Evolutionary conservation across 2,329 filamentous ascomycete genomes (phyloP).

Genomic region (Akanthomyces uredinophilus): DNA sequence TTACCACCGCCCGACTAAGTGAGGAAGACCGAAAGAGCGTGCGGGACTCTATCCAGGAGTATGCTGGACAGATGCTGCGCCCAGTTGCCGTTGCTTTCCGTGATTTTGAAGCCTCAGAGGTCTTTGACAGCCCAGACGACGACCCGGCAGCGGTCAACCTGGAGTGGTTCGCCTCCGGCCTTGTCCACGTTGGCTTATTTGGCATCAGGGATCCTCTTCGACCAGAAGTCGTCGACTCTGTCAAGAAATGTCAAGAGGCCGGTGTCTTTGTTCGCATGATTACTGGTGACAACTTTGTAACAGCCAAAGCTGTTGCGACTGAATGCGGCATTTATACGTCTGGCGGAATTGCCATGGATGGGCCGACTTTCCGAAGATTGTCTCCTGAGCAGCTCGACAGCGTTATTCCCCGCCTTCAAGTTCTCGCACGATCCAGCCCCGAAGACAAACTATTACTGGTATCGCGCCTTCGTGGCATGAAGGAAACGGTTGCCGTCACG

Average conservation of each 20-base stretch:
- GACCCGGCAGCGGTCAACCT: constrained; percentile 31
- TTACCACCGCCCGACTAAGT: constrained; percentile 25
- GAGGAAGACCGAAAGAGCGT: constrained; percentile 29
- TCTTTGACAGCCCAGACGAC: constrained; percentile 23
- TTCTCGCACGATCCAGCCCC: constrained; percentile 63
- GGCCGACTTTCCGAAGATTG: constrained; percentile 51
- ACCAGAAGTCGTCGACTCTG: constrained; percentile 55
- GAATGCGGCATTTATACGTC: constrained; percentile 63
- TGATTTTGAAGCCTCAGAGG: constrained; percentile 48
- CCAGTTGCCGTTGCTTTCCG: constrained; percentile 62
- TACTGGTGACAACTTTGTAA: constrained; percentile 47
- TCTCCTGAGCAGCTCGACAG: constrained; percentile 43
- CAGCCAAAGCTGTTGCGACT: constrained; percentile 39
- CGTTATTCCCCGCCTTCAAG: constrained; percentile 58
- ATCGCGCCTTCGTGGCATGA: constrained; percentile 57
- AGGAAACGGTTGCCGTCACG: constrained; percentile 62
- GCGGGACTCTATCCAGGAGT: constrained; percentile 36
- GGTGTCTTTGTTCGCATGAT: constrained; percentile 63
- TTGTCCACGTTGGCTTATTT: constrained; percentile 44
- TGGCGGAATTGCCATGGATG: constrained; percentile 55
- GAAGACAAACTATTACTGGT: constrained; percentile 66
- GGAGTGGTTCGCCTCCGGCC: constrained; percentile 29
- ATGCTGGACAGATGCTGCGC: constrained; percentile 62
- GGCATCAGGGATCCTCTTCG: constrained; percentile 66
- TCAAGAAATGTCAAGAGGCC: constrained; percentile 56